Percentiles rank a stretch among this genome's conserved stretches.
Evolutionary conservation across 352 stramenopile genomes (phyloP).

Genomic region (Phytophthora pseudosyringae): DNA sequence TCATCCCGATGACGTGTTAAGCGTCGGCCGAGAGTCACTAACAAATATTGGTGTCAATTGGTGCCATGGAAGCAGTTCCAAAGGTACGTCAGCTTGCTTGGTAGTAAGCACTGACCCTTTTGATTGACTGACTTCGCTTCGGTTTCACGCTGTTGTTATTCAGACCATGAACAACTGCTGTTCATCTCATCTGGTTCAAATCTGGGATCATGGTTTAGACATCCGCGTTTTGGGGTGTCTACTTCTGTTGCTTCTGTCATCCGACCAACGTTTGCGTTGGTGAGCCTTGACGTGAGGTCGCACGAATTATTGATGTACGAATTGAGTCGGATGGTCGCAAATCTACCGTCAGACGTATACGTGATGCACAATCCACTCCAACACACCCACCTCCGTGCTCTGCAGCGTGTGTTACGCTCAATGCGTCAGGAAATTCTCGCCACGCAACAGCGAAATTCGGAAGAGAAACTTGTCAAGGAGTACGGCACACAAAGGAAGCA

Average conservation of each 20-base stretch:
- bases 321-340: constrained; percentile 35
- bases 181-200: constrained; percentile 56
- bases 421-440: constrained; percentile 46
- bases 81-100: constrained; percentile 24
- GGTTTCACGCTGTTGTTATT: constrained; percentile 1
- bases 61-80: not conserved
- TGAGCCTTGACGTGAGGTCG: constrained; percentile 26
- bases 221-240: not conserved
- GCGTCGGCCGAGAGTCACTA: not conserved
- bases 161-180: constrained; percentile 41
- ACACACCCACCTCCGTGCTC: constrained; percentile 23
- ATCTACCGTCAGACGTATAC: constrained; percentile 49
- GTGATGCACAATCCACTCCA: constrained; percentile 52
- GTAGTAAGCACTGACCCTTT: not conserved
- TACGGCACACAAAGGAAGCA: constrained; percentile 7
- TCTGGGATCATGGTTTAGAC: constrained; percentile 30
- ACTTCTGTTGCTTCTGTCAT: constrained; percentile 25
- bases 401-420: constrained; percentile 34
- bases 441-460: constrained; percentile 17
- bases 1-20: constrained; percentile 20
- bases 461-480: not conserved
- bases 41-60: not conserved
- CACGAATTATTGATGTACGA: constrained; percentile 35
- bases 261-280: constrained; percentile 47
- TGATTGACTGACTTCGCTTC: constrained; percentile 3